Evolutionary conservation across 257 asterid species (phyloP).

Genomic region (Solanum pinnatisectum): DNA sequence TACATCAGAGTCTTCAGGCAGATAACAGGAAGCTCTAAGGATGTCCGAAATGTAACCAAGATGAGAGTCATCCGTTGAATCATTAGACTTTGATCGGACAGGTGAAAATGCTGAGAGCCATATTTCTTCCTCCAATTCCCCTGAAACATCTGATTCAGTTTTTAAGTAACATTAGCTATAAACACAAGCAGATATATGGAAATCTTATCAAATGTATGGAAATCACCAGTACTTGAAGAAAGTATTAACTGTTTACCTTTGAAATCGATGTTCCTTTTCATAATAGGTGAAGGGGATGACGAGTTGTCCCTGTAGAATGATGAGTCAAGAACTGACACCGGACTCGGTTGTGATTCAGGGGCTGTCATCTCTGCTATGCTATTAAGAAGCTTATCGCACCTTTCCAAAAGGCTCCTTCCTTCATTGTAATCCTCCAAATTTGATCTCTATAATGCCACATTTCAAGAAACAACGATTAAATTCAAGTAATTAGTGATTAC

Average conservation of each 20-base stretch:
- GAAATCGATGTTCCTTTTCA: constrained; percentile 62
- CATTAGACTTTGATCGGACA: constrained; percentile 17
- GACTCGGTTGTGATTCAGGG: constrained; percentile 73
- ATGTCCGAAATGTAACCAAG: constrained; percentile 55
- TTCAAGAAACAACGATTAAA: background rate
- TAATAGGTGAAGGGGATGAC: constrained; percentile 68
- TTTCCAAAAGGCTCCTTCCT: constrained; percentile 66
- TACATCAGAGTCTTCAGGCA: constrained; percentile 47
- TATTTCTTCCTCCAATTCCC: constrained; percentile 51
- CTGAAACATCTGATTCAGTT: constrained; percentile 30
- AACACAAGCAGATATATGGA: background rate
- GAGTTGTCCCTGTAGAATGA: constrained; percentile 80
- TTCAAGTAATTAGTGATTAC: background rate
- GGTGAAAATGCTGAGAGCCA: constrained; percentile 41
- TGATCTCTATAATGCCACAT: constrained; percentile 34
- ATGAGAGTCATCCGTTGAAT: constrained; percentile 31
- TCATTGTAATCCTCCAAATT: constrained; percentile 58
- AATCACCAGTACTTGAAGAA: background rate
- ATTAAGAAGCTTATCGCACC: constrained; percentile 85
- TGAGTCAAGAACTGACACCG: constrained; percentile 94
- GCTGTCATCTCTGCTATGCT: constrained; percentile 82
- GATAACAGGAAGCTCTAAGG: constrained; percentile 45
- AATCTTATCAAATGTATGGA: background rate
- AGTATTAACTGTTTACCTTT: constrained; percentile 35
- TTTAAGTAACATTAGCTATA: background rate